These are phyloP conservation scores for Neonectria sp. DNA, from an alignment of 2,329 filamentous ascomycete species.

Conservation along the genomic window DNA sequence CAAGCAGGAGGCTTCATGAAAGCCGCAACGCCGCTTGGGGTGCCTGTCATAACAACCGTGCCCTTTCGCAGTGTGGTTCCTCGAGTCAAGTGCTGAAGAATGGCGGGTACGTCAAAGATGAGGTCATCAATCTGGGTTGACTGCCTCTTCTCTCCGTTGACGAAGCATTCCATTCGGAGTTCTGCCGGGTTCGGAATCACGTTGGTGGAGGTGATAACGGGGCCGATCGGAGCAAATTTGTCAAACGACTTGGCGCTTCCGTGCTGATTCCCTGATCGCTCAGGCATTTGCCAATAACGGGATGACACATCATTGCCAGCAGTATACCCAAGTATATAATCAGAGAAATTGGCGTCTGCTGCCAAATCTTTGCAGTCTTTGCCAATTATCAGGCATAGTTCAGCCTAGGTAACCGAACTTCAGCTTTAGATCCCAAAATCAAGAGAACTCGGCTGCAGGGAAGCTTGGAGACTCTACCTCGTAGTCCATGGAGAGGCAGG, in stretches of 20 bases:
- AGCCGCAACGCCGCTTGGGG: slow-evolving; percentile 16
- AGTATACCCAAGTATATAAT: background rate
- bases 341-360: background rate
- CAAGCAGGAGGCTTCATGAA: slow-evolving; percentile 22
- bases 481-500: background rate
- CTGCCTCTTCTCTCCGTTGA: slow-evolving; percentile 20
- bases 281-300: slow-evolving; percentile 6
- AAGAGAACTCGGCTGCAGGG: no score
- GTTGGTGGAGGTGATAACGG: slow-evolving; percentile 4
- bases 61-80: slow-evolving; percentile 12
- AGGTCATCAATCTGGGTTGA: slow-evolving; percentile 9
- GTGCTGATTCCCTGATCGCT: slow-evolving; percentile 1
- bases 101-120: background rate
- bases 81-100: slow-evolving; percentile 8
- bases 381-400: background rate
- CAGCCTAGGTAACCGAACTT: background rate
- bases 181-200: background rate
- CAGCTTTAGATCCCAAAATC: background rate
- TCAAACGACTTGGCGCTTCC: slow-evolving; percentile 16
- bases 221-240: slow-evolving; percentile 16
- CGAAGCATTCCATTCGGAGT: slow-evolving; percentile 5
- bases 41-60: slow-evolving; percentile 18
- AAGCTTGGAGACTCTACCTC: background rate
- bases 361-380: background rate
- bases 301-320: slow-evolving; percentile 11